Base-by-base conservation (phyloP, 768 basidiomycete genomes). In the Lenzites betulinus region DNA sequence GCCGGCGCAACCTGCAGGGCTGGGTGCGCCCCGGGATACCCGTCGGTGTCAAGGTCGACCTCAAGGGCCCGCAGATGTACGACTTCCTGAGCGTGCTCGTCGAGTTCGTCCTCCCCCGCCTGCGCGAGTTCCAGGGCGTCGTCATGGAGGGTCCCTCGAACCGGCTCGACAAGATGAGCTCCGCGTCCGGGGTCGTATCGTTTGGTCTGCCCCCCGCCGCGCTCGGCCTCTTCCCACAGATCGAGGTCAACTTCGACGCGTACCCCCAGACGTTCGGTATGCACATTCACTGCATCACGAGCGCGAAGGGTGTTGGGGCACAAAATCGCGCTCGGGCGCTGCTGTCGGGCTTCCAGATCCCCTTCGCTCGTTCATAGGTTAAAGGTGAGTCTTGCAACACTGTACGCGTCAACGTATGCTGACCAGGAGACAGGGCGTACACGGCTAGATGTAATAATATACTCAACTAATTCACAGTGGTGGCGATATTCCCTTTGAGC, bases 231-330 rank as follows among this genome's bases (percentile, higher is more conserved):
- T 99, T 98, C 79, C 96, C 96, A 1, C 92, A 96, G 76, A 90
- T 98, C 58, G 96, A 98, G 76, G 88, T 94, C 73, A 97, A 97
- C 72, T 74, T 90, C 43, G 95, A 98, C 69, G 76, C 90, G 28
- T 99, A 98, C 71, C 93, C 94, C 6, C 84, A 83, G 64, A 71
- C 84, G 47, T 89, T 88, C 68, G 96, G 96, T 20, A 92, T 99
- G 84, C 92, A 98, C 70, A 87, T 99, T 38, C 92, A 95, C 71
- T 95, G 96, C 71, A 81, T 95, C 58, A 98, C 96, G 22, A 93
- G 90, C 70, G 90, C 92, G 5, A 79, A 80, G 46, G 96, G 96
- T 0, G 75, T 87, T n/a, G 93, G 93, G 13, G 95, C 95, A 7
- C 92, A 97, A 77, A 90, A 95, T 71, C 81, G 84, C 59, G 95